Evolutionary conservation across 257 asterid genomes (phyloP).

Genomic region (Solanum appendiculatum): DNA sequence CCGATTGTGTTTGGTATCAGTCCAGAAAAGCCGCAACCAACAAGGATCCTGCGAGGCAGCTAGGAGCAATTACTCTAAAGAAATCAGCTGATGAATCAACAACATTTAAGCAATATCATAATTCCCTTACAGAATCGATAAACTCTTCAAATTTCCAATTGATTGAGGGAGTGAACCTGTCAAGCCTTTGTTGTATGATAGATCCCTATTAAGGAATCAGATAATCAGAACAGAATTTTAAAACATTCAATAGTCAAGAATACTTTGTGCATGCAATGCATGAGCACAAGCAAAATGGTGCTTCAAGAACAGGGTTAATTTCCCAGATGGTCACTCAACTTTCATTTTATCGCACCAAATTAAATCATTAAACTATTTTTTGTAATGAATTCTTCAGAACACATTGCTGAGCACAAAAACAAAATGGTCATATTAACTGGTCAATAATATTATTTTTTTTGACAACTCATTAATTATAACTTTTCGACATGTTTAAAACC

Average conservation of each 20-base stretch:
- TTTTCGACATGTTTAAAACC: no score
- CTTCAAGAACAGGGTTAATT: neutral
- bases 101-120: neutral
- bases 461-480: no score
- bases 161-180: constrained; percentile 53
- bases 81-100: neutral
- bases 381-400: neutral
- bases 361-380: neutral
- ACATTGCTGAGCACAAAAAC: neutral
- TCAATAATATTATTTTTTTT: no score
- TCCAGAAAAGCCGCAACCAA: constrained; percentile 81
- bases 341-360: neutral
- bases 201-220: constrained; percentile 46
- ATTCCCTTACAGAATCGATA: constrained; percentile 64
- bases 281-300: neutral
- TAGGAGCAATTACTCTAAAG: neutral
- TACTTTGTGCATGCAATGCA: neutral
- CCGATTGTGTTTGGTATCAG: constrained; percentile 62
- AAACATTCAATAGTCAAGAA: neutral
- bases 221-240: neutral
- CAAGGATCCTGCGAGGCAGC: constrained; percentile 41
- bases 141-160: constrained; percentile 48
- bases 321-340: neutral
- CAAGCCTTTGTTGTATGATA: constrained; percentile 63
- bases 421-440: neutral